Conservation (phyloP, 768 basidiomycete species). For the Mycena chlorophos region DNA sequence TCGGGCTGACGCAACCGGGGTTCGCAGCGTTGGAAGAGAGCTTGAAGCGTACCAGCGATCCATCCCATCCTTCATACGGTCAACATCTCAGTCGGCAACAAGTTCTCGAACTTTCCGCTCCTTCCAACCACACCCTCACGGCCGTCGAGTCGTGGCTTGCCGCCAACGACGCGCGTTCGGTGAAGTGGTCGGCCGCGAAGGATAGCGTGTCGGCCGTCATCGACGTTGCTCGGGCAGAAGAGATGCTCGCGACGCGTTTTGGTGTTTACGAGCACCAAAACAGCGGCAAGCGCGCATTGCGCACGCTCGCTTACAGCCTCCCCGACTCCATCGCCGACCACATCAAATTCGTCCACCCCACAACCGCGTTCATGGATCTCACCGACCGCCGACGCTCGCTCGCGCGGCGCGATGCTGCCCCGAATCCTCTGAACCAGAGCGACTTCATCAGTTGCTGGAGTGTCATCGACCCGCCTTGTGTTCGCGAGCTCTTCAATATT, state of each 20-base stretch:
- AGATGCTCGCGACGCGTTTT: constrained; percentile 48
- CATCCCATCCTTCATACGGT: constrained; percentile 34
- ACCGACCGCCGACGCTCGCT: constrained; percentile 30
- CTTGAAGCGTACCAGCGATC: constrained; percentile 35
- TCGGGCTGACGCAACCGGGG: constrained; percentile 35
- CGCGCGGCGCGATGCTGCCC: constrained; percentile 13
- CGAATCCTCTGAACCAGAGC: constrained; percentile 18
- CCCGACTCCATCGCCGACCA: constrained; percentile 34
- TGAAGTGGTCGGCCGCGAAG: constrained; percentile 42
- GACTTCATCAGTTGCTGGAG: constrained; percentile 33
- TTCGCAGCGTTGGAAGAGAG: constrained; percentile 33
- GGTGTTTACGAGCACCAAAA: constrained; percentile 34
- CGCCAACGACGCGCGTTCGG: constrained; percentile 20
- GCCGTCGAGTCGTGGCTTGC: constrained; percentile 11
- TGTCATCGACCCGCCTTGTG: constrained; percentile 38
- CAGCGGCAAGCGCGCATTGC: constrained; percentile 35
- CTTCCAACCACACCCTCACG: constrained; percentile 32
- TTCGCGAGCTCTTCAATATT: constrained; percentile 39
- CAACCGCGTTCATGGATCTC: constrained; percentile 33
- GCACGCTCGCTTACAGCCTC: constrained; percentile 41
- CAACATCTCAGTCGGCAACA: constrained; percentile 44
- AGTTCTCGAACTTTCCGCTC: constrained; percentile 44
- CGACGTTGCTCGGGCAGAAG: constrained; percentile 43
- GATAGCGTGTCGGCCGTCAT: constrained; percentile 50
- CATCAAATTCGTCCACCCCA: constrained; percentile 41